Conservation (phyloP, 192 early-diverging fungal species). For the Paraglomus occultum region DNA sequence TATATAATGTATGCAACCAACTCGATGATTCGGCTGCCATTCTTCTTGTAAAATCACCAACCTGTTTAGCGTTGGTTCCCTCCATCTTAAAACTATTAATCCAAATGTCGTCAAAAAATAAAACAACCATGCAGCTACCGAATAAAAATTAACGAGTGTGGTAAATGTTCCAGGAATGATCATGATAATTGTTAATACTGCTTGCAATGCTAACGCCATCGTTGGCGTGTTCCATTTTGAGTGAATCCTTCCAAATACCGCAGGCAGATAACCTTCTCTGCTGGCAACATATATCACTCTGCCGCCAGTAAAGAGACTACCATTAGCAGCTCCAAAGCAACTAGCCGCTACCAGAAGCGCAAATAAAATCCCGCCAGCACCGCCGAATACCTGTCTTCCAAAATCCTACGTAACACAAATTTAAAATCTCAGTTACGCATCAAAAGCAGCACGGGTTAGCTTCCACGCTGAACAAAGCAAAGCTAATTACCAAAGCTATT, state of each 20-base stretch:
- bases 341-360: slow-evolving; percentile 68
- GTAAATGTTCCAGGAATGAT: slow-evolving; percentile 63
- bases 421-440: background rate
- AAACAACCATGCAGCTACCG: slow-evolving; percentile 71
- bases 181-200: slow-evolving; percentile 57
- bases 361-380: slow-evolving; percentile 64
- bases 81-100: slow-evolving; percentile 49
- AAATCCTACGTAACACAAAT: slow-evolving; percentile 53
- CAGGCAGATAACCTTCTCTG: slow-evolving; percentile 64
- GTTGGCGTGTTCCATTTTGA: slow-evolving; percentile 59
- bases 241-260: slow-evolving; percentile 63
- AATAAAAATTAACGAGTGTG: slow-evolving; percentile 75
- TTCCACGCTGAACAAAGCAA: background rate
- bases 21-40: too few species aligned
- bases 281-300: slow-evolving; percentile 69
- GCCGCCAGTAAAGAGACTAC: slow-evolving; percentile 69
- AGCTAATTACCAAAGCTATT: slow-evolving; percentile 47
- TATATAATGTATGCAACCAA: background rate
- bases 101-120: slow-evolving; percentile 33
- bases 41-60: background rate
- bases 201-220: slow-evolving; percentile 64
- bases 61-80: slow-evolving; percentile 58
- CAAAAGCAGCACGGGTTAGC: background rate
- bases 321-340: slow-evolving; percentile 79
- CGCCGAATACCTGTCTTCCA: slow-evolving; percentile 69